Percentiles rank a stretch among this genome's conserved stretches.
phyloP scores from a whole-genome alignment of 2,329 filamentous ascomycete species.

The Diaporthe australafricana region DNA sequence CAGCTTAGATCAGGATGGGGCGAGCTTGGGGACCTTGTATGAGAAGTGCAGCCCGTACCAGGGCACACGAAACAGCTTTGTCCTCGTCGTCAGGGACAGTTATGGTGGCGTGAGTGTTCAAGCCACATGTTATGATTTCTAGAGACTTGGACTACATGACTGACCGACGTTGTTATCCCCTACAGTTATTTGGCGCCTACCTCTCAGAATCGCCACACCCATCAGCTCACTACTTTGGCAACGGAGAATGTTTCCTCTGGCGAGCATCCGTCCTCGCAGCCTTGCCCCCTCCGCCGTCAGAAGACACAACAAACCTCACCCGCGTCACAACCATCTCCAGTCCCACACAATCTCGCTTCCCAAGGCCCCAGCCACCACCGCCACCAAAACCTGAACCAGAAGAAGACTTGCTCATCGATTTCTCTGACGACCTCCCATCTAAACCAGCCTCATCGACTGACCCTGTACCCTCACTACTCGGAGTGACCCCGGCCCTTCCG shows the following conservation, averaged over 20 bases:
- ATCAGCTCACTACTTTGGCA: constrained; percentile 88
- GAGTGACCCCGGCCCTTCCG: background rate
- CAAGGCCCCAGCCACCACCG: constrained; percentile 32
- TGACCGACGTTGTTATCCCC: background rate
- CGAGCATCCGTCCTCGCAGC: constrained; percentile 75
- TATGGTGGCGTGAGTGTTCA: constrained; percentile 74
- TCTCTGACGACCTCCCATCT: constrained; percentile 40
- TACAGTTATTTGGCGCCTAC: constrained; percentile 88
- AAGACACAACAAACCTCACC: constrained; percentile 60
- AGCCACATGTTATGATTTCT: background rate
- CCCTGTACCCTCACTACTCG: constrained; percentile 3
- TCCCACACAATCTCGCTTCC: constrained; percentile 39
- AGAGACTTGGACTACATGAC: background rate
- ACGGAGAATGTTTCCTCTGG: constrained; percentile 96
- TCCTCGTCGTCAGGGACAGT: constrained; percentile 86
- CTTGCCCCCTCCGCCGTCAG: constrained; percentile 76
- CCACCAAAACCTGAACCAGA: constrained; percentile 48
- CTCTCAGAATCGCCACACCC: constrained; percentile 90
- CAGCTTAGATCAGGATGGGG: constrained; percentile 91
- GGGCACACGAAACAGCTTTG: constrained; percentile 83
- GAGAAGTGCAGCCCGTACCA: constrained; percentile 77
- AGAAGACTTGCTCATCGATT: constrained; percentile 34
- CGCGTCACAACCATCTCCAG: constrained; percentile 56
- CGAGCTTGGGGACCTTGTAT: constrained; percentile 88
- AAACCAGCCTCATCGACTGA: constrained; percentile 34